Percentiles rank a stretch among this genome's conserved stretches.
Evolutionary conservation across 106 monocot genomes (phyloP).

Genomic region (Vanilla planifolia): DNA sequence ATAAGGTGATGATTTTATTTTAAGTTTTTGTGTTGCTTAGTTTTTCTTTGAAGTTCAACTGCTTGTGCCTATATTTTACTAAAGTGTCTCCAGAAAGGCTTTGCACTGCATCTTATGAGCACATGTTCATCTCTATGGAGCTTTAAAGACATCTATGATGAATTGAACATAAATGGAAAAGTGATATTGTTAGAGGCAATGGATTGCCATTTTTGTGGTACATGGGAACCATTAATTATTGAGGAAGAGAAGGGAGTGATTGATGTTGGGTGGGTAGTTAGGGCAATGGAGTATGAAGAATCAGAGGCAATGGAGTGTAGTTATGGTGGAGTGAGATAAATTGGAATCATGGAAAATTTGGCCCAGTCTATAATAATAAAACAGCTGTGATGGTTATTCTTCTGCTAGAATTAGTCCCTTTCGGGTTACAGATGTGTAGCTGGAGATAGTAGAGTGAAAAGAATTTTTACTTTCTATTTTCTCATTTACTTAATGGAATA

Average conservation of each 20-base stretch:
- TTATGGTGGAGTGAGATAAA: background rate
- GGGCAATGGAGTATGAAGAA: background rate
- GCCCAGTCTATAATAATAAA: background rate
- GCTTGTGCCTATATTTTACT: too few species aligned
- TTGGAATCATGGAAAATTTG: background rate
- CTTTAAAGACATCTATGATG: too few species aligned
- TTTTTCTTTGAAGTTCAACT: too few species aligned
- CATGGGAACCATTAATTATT: background rate
- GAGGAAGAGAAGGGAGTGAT: background rate
- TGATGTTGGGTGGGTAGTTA: background rate
- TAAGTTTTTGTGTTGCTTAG: too few species aligned
- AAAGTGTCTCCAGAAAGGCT: too few species aligned
- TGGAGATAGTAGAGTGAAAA: background rate
- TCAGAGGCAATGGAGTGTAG: constrained; percentile 1
- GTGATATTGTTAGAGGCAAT: too few species aligned
- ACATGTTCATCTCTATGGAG: too few species aligned
- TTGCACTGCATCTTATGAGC: too few species aligned
- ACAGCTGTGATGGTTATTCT: background rate
- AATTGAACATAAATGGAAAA: too few species aligned
- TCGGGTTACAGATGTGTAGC: background rate
- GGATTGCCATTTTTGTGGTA: too few species aligned
- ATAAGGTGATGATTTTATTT: constrained; percentile 96
- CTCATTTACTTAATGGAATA: background rate
- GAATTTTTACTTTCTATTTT: background rate
- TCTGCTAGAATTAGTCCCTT: background rate